These are phyloP conservation scores for Penicillium sp. DNA, from an alignment of 2,329 filamentous ascomycete species.

Conservation along the genomic window DNA sequence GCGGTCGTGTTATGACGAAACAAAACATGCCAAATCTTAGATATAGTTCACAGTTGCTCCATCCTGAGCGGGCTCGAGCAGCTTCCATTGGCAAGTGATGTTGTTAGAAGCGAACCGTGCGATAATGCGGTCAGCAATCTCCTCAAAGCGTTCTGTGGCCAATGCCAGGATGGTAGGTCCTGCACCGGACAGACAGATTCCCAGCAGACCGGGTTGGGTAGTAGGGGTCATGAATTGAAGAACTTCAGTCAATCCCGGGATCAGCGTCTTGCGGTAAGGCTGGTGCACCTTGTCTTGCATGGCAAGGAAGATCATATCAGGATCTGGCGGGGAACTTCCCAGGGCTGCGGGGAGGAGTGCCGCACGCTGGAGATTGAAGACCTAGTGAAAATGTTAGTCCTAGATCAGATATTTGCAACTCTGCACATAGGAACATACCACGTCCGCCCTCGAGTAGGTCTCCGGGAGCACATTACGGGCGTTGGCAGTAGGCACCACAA, in stretches of 20 bases:
- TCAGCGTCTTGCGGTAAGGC: conserved; percentile 86
- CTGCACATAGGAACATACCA: conserved; percentile 56
- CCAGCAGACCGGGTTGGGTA: conserved; percentile 82
- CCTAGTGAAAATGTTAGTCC: conserved; percentile 29
- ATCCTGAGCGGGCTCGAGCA: conserved; percentile 81
- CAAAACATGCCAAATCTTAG: conserved; percentile 9
- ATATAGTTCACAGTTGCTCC: conserved; percentile 40
- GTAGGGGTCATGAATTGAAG: conserved; percentile 86
- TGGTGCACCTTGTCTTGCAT: conserved; percentile 99
- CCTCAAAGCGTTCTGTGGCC: conserved; percentile 83
- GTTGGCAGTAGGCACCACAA: conserved; percentile 91
- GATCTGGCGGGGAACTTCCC: conserved; percentile 83
- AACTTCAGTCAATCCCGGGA: conserved; percentile 88
- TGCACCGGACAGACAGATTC: conserved; percentile 91
- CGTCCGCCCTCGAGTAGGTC: conserved; percentile 75
- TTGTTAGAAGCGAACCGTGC: conserved; percentile 62
- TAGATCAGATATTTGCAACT: neutral
- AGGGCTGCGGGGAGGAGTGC: conserved; percentile 86
- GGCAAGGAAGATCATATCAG: conserved; percentile 90
- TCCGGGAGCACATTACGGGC: conserved; percentile 82
- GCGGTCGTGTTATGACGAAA: conserved; percentile 3
- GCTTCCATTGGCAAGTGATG: conserved; percentile 80
- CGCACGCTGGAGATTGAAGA: conserved; percentile 91
- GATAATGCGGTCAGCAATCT: conserved; percentile 79
- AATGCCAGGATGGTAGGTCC: conserved; percentile 93